A percentile compares a stretch with the other conserved stretches of the same genome.
phyloP scores from a whole-genome alignment of 2,329 filamentous ascomycete species.

The Geoglossum cookeanum region DNA sequence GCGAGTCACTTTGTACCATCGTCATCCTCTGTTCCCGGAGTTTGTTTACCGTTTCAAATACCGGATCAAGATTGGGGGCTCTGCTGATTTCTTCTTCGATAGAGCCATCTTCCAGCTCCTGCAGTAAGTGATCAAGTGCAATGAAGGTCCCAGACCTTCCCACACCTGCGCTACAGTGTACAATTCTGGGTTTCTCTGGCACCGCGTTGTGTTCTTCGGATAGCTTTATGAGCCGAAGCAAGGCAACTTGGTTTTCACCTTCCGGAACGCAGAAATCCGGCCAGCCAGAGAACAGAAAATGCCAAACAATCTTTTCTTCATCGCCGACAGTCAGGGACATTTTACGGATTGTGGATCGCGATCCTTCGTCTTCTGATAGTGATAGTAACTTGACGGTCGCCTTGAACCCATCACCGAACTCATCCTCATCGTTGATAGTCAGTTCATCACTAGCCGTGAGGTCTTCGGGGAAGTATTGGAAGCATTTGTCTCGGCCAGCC shows the following conservation, averaged over 20 bases:
- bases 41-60: constrained; percentile 60
- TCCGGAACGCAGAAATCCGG: constrained; percentile 20
- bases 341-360: constrained; percentile 52
- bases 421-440: constrained; percentile 41
- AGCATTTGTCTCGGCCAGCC: constrained; percentile 61
- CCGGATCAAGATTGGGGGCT: constrained; percentile 39
- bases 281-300: constrained; percentile 17
- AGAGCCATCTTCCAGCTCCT: constrained; percentile 59
- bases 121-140: constrained; percentile 75
- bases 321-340: constrained; percentile 31
- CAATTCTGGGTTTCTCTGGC: constrained; percentile 52
- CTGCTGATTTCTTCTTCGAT: constrained; percentile 27
- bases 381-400: constrained; percentile 46
- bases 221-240: constrained; percentile 30
- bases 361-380: constrained; percentile 33
- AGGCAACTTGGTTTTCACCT: constrained; percentile 29
- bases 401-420: constrained; percentile 45
- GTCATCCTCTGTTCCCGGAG: constrained; percentile 75
- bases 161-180: constrained; percentile 81
- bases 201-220: constrained; percentile 26
- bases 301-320: constrained; percentile 14
- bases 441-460: constrained; percentile 27
- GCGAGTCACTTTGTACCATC: constrained; percentile 83
- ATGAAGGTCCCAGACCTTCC: constrained; percentile 93
- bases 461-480: constrained; percentile 59